Percentiles rank a stretch among this genome's conserved stretches.
Conservation (phyloP, 2,329 filamentous ascomycete species). For the Nemania sp. region DNA sequence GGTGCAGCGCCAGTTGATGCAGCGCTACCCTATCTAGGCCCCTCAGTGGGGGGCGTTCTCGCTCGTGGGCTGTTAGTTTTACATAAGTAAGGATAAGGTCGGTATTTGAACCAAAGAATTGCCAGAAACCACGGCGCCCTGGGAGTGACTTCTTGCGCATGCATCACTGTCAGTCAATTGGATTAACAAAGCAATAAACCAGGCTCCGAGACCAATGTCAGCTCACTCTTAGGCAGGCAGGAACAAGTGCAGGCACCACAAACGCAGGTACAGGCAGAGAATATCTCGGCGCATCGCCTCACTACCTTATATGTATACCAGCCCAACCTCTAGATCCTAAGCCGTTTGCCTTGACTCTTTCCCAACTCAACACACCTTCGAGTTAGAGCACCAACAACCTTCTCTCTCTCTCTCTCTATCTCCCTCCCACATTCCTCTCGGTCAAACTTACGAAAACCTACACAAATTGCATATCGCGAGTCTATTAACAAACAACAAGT, state of each 20-base stretch:
- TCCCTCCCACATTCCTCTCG: background rate
- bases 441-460: background rate
- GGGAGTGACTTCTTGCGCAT: slow-evolving; percentile 5
- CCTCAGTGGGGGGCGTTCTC: slow-evolving; percentile 23
- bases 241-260: background rate
- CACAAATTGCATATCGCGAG: background rate
- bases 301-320: slow-evolving; percentile 4
- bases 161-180: slow-evolving; percentile 15
- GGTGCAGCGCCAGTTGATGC: slow-evolving; percentile 3
- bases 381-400: background rate
- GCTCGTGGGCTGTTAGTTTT: too few relatives aligned
- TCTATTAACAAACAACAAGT: background rate
- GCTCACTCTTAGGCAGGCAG: background rate
- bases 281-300: background rate
- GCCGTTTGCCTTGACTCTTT: background rate
- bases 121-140: slow-evolving; percentile 2
- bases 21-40: slow-evolving; percentile 10
- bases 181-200: background rate
- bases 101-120: background rate
- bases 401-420: background rate
- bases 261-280: background rate
- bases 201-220: background rate
- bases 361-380: background rate
- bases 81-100: background rate
- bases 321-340: background rate